Evolutionary conservation across 306 rosid species (phyloP), one percentile per base, ranked within the genome.

Genomic region (Corylus heterophylla): DNA sequence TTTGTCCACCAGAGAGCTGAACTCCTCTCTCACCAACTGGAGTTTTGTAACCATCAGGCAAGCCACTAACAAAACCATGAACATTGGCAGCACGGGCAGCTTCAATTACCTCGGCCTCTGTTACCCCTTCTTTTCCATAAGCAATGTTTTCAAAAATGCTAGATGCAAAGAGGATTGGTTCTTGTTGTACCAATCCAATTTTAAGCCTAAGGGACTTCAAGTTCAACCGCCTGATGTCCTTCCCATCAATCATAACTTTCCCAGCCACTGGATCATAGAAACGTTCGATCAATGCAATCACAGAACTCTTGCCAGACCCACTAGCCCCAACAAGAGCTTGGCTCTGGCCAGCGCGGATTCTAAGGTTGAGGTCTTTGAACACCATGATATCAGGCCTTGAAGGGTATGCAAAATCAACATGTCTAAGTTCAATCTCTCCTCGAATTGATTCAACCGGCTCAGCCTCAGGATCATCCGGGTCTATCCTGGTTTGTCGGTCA

Each of bases 251-350:
- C 98, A 93, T 95, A 10, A 95, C 99, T 86, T 95, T 93, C 0
- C 99, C 99, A 3, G 79, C 92, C 3, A 93, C 58, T 0, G 99
- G 99, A 56, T 95, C 99, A 45, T 95, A 95, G 86, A 95, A 95
- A 12, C 99, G 79, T 83, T 95, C 98, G 0, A 95, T 93, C 85
- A 95, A 63, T 3, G 94, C 93, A 78, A 95, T 85, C 17, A 95
- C 98, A 12, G 99, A 90, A 84, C 99, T 95, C 87, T 95, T 95
- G 66, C 99, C 99, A 0, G 96, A 95, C 4, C 99, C 99, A 78
- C 99, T 95, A 2, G 96, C 99, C 56, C 99, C 99, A 1, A 95
- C 99, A 51, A 95, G 95, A 1, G 99, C 99, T 76, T 93, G 98
- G 82, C 99, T 95, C 63, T 93, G 92, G 9, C 99, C 99, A 0